phyloP scores from a whole-genome alignment of 2,329 filamentous ascomycete species.

The Cladorrhinum sp. region DNA sequence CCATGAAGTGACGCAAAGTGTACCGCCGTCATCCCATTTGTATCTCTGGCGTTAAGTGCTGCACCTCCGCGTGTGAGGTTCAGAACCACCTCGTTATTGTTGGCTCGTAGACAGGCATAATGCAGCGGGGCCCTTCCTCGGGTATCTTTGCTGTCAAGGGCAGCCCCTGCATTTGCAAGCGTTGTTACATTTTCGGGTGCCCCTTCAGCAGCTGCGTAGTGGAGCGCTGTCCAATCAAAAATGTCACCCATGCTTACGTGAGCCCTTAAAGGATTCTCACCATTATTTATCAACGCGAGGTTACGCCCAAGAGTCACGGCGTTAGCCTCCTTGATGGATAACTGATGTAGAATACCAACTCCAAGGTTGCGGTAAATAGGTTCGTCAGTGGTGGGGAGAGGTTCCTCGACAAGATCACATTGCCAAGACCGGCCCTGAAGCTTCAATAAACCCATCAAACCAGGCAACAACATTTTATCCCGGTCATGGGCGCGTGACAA shows the following conservation, averaged over 20 bases:
- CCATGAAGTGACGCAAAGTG: slow-evolving; percentile 24
- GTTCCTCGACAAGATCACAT: background rate
- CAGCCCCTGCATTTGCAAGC: slow-evolving; percentile 8
- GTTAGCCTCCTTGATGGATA: no score
- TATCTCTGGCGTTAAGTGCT: slow-evolving; percentile 5
- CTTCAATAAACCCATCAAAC: slow-evolving; percentile 6
- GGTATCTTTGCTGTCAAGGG: slow-evolving; percentile 18
- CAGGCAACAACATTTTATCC: no score
- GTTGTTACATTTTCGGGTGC: background rate
- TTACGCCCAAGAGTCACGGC: no score
- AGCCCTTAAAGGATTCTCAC: no score
- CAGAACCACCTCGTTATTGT: background rate
- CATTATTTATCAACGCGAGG: no score
- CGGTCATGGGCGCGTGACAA: background rate
- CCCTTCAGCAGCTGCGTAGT: slow-evolving; percentile 19
- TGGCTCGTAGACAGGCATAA: slow-evolving; percentile 17
- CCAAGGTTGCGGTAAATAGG: background rate
- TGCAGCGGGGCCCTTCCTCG: slow-evolving; percentile 28
- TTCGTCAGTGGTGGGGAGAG: background rate
- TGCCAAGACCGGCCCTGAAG: slow-evolving; percentile 2
- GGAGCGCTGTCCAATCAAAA: slow-evolving; percentile 26
- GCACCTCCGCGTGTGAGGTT: slow-evolving; percentile 2
- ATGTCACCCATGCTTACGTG: no score
- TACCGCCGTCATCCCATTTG: slow-evolving; percentile 20
- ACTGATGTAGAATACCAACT: no score